Base-by-base conservation (phyloP, 352 stramenopile species). In the Phytophthora megakarya region DNA sequence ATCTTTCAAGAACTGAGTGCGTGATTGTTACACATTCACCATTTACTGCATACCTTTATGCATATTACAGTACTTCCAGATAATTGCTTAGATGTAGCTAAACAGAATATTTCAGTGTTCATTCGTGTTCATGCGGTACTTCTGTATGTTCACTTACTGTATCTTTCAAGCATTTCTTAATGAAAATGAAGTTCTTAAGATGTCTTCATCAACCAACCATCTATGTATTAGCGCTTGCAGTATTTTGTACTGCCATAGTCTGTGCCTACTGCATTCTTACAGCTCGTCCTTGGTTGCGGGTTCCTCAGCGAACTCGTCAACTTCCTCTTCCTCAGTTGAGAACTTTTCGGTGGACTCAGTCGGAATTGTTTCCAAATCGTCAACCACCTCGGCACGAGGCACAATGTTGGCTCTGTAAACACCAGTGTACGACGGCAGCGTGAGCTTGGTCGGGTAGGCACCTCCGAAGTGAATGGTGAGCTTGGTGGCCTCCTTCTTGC, bases 391-490 rank as follows among this genome's bases (percentile, higher is more conserved):
- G 21, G 65, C 59, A 15, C 48, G 43, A 13, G 83, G 83, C 52
- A 90, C 83, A 30, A 92, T 61, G 50, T 86, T 90, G 26, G 76
- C 74, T 23, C 70, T 76, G 66, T 80, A 87, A n/a, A 92, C 51
- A 26, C 84, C 82, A 7, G 66, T 61, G 65, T 81, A 89, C 33
- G 73, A 65, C 21, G 81, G 81, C n/a, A 94, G 62, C 50, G 80
- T 89, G 44, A 94, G 67, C 32, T 81, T 84, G n/a, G 80, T 89
- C 25, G 80, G 76, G 71, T 91, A 88, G 16, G 75, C 66, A 19
- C 75, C 81, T 43, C 83, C 82, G 43, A 81, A 94, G 70, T 94
- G 78, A 26, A 94, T 75, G 6, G 81, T 89, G 33, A 94, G 66
- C 68, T 85, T 81, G 18, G 78, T 83, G 11, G 86, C 80, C 42